Evolutionary conservation across 345 rosid species (phyloP).

Genomic region (Syzygium jambos): DNA sequence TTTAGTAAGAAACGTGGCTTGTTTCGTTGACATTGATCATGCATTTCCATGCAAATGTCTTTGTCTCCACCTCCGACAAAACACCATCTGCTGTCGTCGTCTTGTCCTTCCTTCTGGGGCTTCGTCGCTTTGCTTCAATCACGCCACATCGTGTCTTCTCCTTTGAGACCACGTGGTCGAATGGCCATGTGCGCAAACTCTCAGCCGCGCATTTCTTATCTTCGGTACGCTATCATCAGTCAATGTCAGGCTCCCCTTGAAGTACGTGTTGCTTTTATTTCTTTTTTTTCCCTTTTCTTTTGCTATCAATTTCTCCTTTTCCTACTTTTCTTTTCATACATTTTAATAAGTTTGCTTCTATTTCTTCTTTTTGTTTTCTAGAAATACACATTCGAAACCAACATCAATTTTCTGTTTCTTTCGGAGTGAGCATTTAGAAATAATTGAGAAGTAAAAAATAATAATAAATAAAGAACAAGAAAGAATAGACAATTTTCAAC

Average conservation of each 20-base stretch:
- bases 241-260: neutral
- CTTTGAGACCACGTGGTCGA: neutral
- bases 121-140: neutral
- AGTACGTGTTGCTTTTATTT: neutral
- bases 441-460: neutral
- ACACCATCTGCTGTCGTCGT: neutral
- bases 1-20: neutral
- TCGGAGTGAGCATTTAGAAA: neutral
- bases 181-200: neutral
- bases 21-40: too few relatives aligned
- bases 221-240: neutral
- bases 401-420: neutral
- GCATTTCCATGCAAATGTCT: neutral
- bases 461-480: neutral
- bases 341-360: neutral
- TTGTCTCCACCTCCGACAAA: neutral
- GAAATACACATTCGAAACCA: neutral
- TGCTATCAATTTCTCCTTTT: neutral
- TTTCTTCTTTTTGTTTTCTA: neutral
- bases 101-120: neutral
- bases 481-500: neutral
- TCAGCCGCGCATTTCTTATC: neutral
- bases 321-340: neutral
- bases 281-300: neutral
- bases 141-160: neutral